phyloP scores from a whole-genome alignment of 805 yeast species.

The Candida quercuum region DNA sequence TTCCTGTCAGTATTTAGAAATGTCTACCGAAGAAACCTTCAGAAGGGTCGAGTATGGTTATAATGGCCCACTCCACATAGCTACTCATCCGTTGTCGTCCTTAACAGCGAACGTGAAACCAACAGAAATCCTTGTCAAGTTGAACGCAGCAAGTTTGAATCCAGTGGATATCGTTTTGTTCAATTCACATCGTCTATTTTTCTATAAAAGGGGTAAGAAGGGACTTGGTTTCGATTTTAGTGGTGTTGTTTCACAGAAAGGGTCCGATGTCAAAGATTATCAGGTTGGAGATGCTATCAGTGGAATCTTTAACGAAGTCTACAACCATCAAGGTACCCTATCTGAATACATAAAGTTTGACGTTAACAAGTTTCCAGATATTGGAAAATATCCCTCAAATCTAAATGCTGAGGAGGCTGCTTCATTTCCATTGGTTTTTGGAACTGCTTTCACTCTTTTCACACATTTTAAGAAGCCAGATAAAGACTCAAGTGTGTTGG shows the following conservation, averaged over 20 bases:
- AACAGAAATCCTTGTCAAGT: slow-evolving; percentile 39
- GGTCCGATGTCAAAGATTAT: slow-evolving; percentile 32
- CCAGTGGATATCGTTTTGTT: slow-evolving; percentile 52
- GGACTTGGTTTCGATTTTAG: slow-evolving; percentile 48
- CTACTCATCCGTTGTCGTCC: slow-evolving; percentile 3
- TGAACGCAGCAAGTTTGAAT: slow-evolving; percentile 46
- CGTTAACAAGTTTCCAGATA: slow-evolving; percentile 25
- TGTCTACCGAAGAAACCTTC: slow-evolving; percentile 1
- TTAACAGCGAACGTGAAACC: slow-evolving; percentile 32
- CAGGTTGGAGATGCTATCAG: slow-evolving; percentile 53
- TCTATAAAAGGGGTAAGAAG: slow-evolving; percentile 17
- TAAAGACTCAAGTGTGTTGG: slow-evolving; percentile 44
- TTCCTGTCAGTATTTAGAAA: no score
- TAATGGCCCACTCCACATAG: slow-evolving; percentile 7
- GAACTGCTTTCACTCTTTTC: slow-evolving; percentile 50
- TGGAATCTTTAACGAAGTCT: slow-evolving; percentile 29
- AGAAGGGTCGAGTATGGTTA: slow-evolving; percentile 15
- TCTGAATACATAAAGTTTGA: slow-evolving; percentile 41
- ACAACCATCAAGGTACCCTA: slow-evolving; percentile 34
- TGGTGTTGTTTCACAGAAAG: slow-evolving; percentile 50
- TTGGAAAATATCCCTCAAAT: slow-evolving; percentile 36
- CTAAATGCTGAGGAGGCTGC: slow-evolving; percentile 48
- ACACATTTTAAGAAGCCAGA: slow-evolving; percentile 30
- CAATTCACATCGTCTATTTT: slow-evolving; percentile 23
- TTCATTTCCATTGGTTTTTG: slow-evolving; percentile 57